A percentile compares a stretch with the other conserved stretches of the same genome.
Evolutionary conservation across 2,329 filamentous ascomycete species (phyloP).

Genomic region (Aspergillus unguis): DNA sequence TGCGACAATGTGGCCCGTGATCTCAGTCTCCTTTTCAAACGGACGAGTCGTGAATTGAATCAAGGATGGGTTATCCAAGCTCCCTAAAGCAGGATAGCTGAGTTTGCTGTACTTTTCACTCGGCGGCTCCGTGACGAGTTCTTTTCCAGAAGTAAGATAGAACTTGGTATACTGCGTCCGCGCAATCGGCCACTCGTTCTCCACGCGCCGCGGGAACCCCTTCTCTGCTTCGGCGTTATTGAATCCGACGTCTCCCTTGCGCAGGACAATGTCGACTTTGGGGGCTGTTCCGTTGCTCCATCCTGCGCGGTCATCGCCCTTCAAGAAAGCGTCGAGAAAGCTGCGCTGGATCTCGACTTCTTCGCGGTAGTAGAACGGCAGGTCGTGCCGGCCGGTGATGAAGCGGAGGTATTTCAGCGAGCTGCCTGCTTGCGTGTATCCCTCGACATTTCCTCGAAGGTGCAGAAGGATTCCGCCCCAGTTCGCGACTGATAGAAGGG

Average conservation of each 20-base stretch:
- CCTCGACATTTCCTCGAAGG: slow-evolving; percentile 65
- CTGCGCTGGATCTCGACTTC: slow-evolving; percentile 65
- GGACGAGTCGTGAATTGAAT: slow-evolving; percentile 58
- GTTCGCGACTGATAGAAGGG: slow-evolving; percentile 64
- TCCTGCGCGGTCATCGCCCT: slow-evolving; percentile 57
- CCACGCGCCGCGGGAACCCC: slow-evolving; percentile 53
- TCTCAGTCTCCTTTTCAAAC: slow-evolving; percentile 63
- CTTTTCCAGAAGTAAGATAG: slow-evolving; percentile 52
- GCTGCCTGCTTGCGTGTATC: slow-evolving; percentile 62
- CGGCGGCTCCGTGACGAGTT: slow-evolving; percentile 37
- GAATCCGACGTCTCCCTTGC: slow-evolving; percentile 65
- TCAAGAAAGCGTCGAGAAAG: slow-evolving; percentile 70
- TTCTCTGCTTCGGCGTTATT: slow-evolving; percentile 62
- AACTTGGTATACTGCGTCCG: slow-evolving; percentile 62
- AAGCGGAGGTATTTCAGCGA: slow-evolving; percentile 66
- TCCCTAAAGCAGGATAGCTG: slow-evolving; percentile 60
- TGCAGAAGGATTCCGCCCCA: slow-evolving; percentile 70
- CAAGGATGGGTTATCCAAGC: slow-evolving; percentile 51
- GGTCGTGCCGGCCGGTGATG: slow-evolving; percentile 67
- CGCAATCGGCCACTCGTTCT: slow-evolving; percentile 65
- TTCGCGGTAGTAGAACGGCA: slow-evolving; percentile 69
- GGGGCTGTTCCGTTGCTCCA: slow-evolving; percentile 53
- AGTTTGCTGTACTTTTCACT: slow-evolving; percentile 40
- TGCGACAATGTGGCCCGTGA: slow-evolving; percentile 65
- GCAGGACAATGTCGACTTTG: slow-evolving; percentile 58